Evolutionary conservation across 2,329 filamentous ascomycete genomes (phyloP).

Genomic region (Tolypocladium guangdongense): DNA sequence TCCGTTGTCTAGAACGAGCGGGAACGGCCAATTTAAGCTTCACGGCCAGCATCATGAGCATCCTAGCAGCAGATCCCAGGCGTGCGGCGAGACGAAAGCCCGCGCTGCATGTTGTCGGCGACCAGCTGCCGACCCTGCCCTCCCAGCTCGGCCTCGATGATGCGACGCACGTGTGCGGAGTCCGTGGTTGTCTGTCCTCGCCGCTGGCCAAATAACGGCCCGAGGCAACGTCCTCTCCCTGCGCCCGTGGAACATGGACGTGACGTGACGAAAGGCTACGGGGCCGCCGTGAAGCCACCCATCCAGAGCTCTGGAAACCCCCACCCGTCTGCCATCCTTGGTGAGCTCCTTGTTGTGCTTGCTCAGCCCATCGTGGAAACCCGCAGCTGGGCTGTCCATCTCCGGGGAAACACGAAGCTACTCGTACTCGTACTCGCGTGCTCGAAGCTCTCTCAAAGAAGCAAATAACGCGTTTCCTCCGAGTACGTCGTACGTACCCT

Average conservation of each 20-base stretch:
- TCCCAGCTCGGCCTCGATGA: background rate
- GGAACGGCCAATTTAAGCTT: background rate
- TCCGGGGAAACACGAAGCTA: constrained; percentile 1
- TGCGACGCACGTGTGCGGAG: background rate
- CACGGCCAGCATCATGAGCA: background rate
- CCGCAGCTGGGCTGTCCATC: background rate
- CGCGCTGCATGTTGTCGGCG: background rate
- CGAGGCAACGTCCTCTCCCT: background rate
- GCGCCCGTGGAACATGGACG: background rate
- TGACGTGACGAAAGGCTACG: background rate
- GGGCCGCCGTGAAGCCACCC: background rate
- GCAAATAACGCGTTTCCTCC: background rate
- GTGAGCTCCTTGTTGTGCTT: background rate
- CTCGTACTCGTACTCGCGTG: background rate
- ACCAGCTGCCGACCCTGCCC: background rate
- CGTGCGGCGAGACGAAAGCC: too few species aligned
- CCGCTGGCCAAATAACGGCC: background rate
- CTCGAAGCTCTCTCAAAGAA: background rate
- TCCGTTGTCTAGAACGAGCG: too few species aligned
- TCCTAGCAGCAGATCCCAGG: background rate
- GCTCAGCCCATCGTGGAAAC: background rate
- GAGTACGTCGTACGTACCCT: background rate
- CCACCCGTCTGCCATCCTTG: background rate
- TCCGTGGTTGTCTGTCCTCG: background rate
- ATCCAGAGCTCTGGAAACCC: background rate